Conservation (phyloP, 257 asterid genomes). For the Gardenia jasminoides region DNA sequence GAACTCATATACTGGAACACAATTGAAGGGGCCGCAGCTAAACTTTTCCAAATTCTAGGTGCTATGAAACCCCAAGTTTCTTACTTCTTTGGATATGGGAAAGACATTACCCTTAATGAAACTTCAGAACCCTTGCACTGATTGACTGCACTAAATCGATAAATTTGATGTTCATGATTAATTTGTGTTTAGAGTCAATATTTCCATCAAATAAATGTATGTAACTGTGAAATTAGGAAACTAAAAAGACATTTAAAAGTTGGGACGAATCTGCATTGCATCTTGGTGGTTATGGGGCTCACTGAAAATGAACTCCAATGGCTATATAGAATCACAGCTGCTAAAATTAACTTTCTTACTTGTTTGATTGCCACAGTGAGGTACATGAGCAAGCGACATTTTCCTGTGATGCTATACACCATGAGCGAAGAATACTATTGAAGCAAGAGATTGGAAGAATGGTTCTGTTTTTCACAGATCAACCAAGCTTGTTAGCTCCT, state of each 20-base stretch:
- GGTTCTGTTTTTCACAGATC: constrained; percentile 95
- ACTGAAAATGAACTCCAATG: constrained; percentile 1
- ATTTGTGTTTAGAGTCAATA: background rate
- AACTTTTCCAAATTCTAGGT: background rate
- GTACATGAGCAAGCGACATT: constrained; percentile 88
- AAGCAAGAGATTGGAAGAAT: constrained; percentile 99
- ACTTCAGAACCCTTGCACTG: background rate
- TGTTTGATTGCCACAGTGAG: constrained; percentile 61
- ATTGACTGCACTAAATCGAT: background rate
- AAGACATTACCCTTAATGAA: background rate
- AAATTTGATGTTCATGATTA: background rate
- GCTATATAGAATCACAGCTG: constrained; percentile 19
- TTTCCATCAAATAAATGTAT: background rate
- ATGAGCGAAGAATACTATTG: constrained; percentile 80
- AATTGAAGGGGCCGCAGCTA: background rate
- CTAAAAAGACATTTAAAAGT: background rate
- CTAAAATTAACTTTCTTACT: constrained; percentile 20
- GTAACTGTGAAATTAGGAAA: background rate
- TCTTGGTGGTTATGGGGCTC: background rate
- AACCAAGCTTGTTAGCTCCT: constrained; percentile 98
- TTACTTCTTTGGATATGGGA: background rate
- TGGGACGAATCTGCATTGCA: constrained; percentile 14
- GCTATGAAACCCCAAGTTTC: background rate
- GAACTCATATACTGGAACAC: background rate
- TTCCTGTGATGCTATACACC: constrained; percentile 88